phyloP scores from a whole-genome alignment of 345 rosid genomes.

The Lepidium sativum region DNA sequence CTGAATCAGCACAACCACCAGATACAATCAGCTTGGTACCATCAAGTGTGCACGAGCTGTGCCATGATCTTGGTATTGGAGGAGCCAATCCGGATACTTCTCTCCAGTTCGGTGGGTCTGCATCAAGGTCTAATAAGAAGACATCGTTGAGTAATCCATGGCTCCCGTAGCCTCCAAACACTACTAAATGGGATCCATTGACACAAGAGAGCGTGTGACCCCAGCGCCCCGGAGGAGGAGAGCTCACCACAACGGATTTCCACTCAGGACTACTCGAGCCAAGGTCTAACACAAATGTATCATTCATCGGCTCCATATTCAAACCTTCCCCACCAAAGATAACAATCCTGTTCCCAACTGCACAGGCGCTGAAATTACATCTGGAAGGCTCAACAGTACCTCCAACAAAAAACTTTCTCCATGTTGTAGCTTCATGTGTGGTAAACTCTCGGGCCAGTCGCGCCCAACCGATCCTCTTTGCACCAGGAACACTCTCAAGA shows the following conservation, averaged over 20 bases:
- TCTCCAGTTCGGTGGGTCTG: slow-evolving; percentile 84
- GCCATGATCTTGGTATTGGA: slow-evolving; percentile 95
- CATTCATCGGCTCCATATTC: slow-evolving; percentile 96
- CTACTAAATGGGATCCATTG: slow-evolving; percentile 77
- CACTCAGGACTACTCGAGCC: slow-evolving; percentile 77
- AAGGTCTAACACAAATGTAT: slow-evolving; percentile 81
- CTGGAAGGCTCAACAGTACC: slow-evolving; percentile 88
- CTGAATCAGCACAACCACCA: slow-evolving; percentile 94
- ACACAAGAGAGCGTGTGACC: slow-evolving; percentile 91
- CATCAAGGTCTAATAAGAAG: slow-evolving; percentile 79
- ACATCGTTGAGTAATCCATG: slow-evolving; percentile 88
- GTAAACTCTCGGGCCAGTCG: slow-evolving; percentile 80
- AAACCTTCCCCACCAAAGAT: slow-evolving; percentile 94
- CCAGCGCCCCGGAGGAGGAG: slow-evolving; percentile 98
- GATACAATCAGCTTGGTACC: slow-evolving; percentile 91
- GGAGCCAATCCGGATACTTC: slow-evolving; percentile 90
- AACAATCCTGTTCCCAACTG: slow-evolving; percentile 82
- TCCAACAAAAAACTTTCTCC: slow-evolving; percentile 90
- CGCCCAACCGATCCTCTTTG: slow-evolving; percentile 85
- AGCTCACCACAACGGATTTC: slow-evolving; percentile 83
- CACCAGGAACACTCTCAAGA: slow-evolving; percentile 77
- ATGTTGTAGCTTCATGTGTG: slow-evolving; percentile 81
- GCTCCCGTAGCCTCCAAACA: slow-evolving; percentile 89
- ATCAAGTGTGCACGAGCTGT: slow-evolving; percentile 94
- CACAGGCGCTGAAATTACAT: slow-evolving; percentile 92